Evolutionary conservation across 2,329 filamentous ascomycete genomes (phyloP), one percentile per base, ranked within the genome.

Genomic region (Aspergillus novoparasiticus): DNA sequence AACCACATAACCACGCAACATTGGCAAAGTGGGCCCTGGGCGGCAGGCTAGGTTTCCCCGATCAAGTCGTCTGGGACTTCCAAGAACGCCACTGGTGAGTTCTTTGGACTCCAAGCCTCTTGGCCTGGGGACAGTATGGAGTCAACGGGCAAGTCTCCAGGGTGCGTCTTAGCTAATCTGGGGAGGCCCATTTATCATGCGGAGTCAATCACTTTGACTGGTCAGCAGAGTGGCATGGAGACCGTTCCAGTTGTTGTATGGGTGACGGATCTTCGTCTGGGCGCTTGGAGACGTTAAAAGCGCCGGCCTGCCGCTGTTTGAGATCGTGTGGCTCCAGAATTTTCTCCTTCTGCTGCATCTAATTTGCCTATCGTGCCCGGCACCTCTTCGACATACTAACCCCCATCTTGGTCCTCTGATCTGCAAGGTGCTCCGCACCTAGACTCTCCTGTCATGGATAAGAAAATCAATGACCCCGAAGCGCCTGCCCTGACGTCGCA

Each of bases 401-500:
- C 54, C 54, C 28, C 43, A 30, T 32, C 43, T 43, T 34, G 30
- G 23, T 53, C 50, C 26, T 34, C 28, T 21, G 55, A 64, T 56
- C 59, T 61, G 34, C 43, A 46, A 23, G 48, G 59, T 36, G 36
- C 51, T 57, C 28, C 34, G 36, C 41, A 41, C 36, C 28, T 39
- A 50, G 30, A 30, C 43, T 50, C 43, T 50, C 6, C 23, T 59
- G 58, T 9, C 34, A 67, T 67, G 65, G 59, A 55, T 45, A 58
- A 64, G 43, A 66, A 64, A 21, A 43, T 23, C 8, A 39, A 54
- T 26, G 61, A 67, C 50, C 65, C 59, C 6, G 64, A 66, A 30
- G 54, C 57, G 3, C 59, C 64, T 11, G 26, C 45, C 26, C 23
- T 58, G 51, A 54, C 23, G 1, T 46, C 60, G 9, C 55, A 59